Conservation (phyloP, 495 filamentous ascomycete species). For the Elasticomyces elasticus region DNA sequence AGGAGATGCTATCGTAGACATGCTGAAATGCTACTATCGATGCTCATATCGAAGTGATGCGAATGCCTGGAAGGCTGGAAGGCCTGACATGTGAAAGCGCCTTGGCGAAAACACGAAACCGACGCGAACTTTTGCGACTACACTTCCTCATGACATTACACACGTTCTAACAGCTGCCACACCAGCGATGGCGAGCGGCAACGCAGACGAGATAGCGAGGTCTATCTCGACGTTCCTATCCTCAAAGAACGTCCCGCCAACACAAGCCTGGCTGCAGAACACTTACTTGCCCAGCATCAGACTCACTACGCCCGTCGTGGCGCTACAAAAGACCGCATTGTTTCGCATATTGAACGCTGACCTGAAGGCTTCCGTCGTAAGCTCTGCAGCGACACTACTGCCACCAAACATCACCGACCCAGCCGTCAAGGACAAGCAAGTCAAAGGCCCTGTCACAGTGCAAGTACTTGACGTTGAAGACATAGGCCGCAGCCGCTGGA, state of each 20-base stretch:
- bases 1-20: constrained; percentile 51
- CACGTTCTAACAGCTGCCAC: neutral
- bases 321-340: constrained; percentile 66
- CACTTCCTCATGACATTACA: neutral
- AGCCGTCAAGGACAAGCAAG: constrained; percentile 41
- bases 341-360: constrained; percentile 73
- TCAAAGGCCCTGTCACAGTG: constrained; percentile 54
- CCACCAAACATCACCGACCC: constrained; percentile 48
- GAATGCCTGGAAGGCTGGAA: neutral
- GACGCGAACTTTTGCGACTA: no score
- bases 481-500: constrained; percentile 64
- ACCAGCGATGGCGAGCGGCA: constrained; percentile 3
- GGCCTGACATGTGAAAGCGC: no score
- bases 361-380: constrained; percentile 51
- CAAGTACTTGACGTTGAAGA: constrained; percentile 83
- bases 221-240: constrained; percentile 27
- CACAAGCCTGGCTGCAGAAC: constrained; percentile 28
- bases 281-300: constrained; percentile 31
- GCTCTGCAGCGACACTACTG: constrained; percentile 33
- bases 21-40: constrained; percentile 25
- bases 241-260: constrained; percentile 26
- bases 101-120: no score
- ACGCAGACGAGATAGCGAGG: constrained; percentile 26
- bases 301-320: constrained; percentile 53
- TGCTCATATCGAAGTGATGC: neutral